Evolutionary conservation across 2,329 filamentous ascomycete genomes (phyloP).

Genomic region (Basipetospora sp.): DNA sequence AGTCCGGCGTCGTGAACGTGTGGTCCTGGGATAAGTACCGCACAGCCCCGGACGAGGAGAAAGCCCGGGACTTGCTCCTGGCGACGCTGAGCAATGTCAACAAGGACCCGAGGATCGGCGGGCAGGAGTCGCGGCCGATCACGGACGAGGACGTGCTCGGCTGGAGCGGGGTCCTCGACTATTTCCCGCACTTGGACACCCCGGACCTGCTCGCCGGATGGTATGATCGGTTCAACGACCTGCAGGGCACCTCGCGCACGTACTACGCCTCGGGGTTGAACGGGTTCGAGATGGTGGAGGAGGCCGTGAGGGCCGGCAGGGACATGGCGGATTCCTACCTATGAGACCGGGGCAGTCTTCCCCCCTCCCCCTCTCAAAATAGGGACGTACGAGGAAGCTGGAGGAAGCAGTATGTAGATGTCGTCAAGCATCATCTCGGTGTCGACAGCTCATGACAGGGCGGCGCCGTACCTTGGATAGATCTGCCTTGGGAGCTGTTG

Average conservation of each 20-base stretch:
- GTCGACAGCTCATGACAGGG: too few species aligned
- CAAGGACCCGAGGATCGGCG: constrained; percentile 3
- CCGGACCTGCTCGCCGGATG: background rate
- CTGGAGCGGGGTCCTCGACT: constrained; percentile 1
- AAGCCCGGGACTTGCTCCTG: constrained; percentile 1
- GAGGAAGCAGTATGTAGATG: too few species aligned
- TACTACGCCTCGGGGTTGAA: constrained; percentile 2
- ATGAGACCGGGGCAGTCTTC: background rate
- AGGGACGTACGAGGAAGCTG: too few species aligned
- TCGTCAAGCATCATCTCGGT: too few species aligned
- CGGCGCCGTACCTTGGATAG: too few species aligned
- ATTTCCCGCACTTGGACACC: constrained; percentile 1
- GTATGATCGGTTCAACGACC: constrained; percentile 2
- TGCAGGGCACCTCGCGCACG: background rate
- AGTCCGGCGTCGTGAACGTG: constrained; percentile 5
- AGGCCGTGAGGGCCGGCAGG: background rate
- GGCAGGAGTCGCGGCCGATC: background rate
- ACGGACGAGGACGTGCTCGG: constrained; percentile 3
- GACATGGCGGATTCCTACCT: constrained; percentile 1
- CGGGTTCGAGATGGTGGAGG: constrained; percentile 3
- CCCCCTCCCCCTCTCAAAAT: too few species aligned
- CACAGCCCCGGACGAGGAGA: background rate
- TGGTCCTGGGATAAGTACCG: constrained; percentile 6
- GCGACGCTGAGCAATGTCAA: constrained; percentile 6
- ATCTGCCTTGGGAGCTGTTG: too few species aligned